Base-by-base conservation (phyloP, 768 basidiomycete genomes). In the Naganishia vishniacii region DNA sequence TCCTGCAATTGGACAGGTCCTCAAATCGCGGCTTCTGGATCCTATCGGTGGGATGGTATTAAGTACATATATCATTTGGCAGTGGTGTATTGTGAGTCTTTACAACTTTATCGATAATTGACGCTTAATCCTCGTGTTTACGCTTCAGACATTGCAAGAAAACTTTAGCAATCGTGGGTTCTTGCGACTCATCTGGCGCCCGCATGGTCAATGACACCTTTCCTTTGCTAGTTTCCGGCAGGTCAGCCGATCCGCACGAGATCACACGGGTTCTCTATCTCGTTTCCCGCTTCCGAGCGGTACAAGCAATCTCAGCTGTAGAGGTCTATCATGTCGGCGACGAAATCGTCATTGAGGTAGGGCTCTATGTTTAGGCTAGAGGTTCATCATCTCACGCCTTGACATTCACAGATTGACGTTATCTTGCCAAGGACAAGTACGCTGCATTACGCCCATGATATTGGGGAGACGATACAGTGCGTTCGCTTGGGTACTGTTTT, bases 31-130 rank as follows among this genome's bases (percentile, higher is more conserved):
- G 1, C 70, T 76, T 11, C 73, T 80, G 29, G 79, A 80, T 67
- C 77, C 79, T 2, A 70, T 79, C 13, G 79, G 79, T 1, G 79
- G 79, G 16, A 74, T 78, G 67, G 65, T 79, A 16, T 66, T 80
- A 4, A 79, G 78, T 0, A 60, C 73, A 0, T 79, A 79, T 60
- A 79, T 74, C 62, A 74, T 75, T 26, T 59, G 72, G 23, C 78
- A 79, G 53, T 80, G 79, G 79, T 62, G 59, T 41, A 47, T 53
- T 23, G 53, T 56, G 32, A 41, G 53, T 44, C 9, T 11, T 44
- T 7, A 37, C 8, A 37, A 15, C n/a, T n/a, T n/a, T n/a, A n/a
- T n/a, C n/a, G n/a, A n/a, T n/a, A n/a, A n/a, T n/a, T n/a, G n/a
- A n/a, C n/a, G n/a, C n/a, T n/a, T n/a, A n/a, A n/a, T n/a, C n/a